Evolutionary conservation across 495 filamentous ascomycete species (phyloP), one percentile per base, ranked within the genome.

Genomic region (Opeltia flavorubescens): DNA sequence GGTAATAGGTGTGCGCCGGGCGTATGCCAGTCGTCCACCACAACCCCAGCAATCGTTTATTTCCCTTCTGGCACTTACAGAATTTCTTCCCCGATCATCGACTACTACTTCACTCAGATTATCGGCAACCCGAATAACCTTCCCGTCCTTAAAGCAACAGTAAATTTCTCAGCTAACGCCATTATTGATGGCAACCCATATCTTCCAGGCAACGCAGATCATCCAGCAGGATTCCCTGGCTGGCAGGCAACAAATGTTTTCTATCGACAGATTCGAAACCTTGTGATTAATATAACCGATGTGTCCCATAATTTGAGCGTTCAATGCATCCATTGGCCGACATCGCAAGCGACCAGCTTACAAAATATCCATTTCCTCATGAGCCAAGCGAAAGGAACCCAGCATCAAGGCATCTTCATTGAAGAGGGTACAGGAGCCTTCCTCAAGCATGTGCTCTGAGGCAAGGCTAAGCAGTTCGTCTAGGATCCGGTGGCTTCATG

Each of bases 281-380:
- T 91, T 43, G 69, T 86, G 47, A 64, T 91, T 24, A 85, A 91
- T 55, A 73, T 76, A 36, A 88, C 80, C 4, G 63, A 53, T 26
- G 74, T 88, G 30, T 69, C 78, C 1, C 69, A 60, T 0, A 70
- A 54, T 5, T 60, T 62, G 2, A 67, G 67, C 6, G 72, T 75
- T 0, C 71, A 66, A 28, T 83, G 81, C 30, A 80, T 91, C 44
- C 84, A 89, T 55, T 91, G 85, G 85, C 82, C 82, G 0, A 83
- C 70, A 43, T 69, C 67, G 6, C 75, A 88, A 53, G 81, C 82
- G 3, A 81, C 82, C 5, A 84, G 78, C 54, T 65, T 87, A 28
- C 83, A 88, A 57, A 91, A 91, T 59, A 67, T 88, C 25, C 66
- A 77, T 17, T 88, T 93, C 62, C 67, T 71, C 48, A 82, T 89